Percentiles rank a stretch among this genome's conserved stretches.
These are phyloP conservation scores for Adansonia madagascariensis DNA, from an alignment of 441 rosid genomes.

Conservation along the genomic window DNA sequence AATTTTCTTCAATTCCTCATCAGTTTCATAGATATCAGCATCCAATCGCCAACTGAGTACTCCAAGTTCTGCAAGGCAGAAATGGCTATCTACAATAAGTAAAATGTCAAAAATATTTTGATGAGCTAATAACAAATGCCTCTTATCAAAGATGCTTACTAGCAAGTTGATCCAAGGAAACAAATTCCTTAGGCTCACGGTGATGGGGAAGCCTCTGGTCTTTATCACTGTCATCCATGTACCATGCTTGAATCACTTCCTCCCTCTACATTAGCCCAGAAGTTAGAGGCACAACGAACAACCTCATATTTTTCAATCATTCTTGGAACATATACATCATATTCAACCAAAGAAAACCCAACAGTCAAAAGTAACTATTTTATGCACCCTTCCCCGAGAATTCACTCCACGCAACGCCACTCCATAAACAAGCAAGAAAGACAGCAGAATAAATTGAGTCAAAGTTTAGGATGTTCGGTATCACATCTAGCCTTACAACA, in stretches of 20 bases:
- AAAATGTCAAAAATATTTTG: neutral
- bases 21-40: conserved; percentile 85
- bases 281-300: neutral
- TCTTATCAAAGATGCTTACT: conserved; percentile 42
- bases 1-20: conserved; percentile 80
- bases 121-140: neutral
- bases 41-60: conserved; percentile 87
- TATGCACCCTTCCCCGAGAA: neutral
- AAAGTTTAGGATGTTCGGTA: neutral
- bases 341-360: neutral
- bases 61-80: conserved; percentile 66
- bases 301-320: neutral
- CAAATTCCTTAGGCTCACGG: conserved; percentile 69
- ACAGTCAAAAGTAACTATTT: neutral
- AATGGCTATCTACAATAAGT: conserved; percentile 7
- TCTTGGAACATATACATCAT: neutral
- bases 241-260: conserved; percentile 93
- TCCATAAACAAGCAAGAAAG: neutral
- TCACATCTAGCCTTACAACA: neutral
- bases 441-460: neutral
- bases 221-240: conserved; percentile 77
- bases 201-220: conserved; percentile 93
- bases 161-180: conserved; percentile 72
- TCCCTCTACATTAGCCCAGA: conserved; percentile 50
- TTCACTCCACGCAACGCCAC: neutral